Percentiles rank a stretch among this genome's conserved stretches.
Conservation (phyloP, 805 yeast species). For the Sungouiozyma ichnusensis region DNA sequence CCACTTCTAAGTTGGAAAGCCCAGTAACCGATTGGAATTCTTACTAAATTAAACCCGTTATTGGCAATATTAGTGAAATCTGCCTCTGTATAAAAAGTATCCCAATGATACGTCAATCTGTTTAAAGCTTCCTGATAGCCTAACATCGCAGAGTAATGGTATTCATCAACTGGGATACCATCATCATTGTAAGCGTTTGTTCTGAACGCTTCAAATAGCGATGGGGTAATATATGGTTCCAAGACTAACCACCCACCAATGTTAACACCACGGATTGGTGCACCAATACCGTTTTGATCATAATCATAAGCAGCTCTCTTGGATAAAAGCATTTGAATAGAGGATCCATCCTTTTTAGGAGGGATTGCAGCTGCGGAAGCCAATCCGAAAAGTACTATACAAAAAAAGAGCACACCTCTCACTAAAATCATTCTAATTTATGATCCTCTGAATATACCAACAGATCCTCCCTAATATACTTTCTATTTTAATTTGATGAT, state of each 20-base stretch:
- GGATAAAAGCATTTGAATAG: neutral
- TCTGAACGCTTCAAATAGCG: constrained; percentile 48
- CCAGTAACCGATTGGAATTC: constrained; percentile 95
- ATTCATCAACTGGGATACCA: constrained; percentile 72
- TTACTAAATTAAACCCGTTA: constrained; percentile 70
- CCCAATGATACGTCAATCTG: constrained; percentile 64
- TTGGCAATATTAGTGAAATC: constrained; percentile 54
- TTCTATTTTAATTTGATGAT: no score
- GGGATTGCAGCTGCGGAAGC: constrained; percentile 1
- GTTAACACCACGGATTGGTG: constrained; percentile 48
- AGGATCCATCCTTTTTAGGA: neutral
- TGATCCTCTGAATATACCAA: no score
- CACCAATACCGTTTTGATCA: constrained; percentile 1
- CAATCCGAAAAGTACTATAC: neutral
- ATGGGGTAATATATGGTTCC: constrained; percentile 81
- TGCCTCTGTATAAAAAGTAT: constrained; percentile 58
- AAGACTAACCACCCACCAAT: constrained; percentile 87
- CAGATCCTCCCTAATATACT: no score
- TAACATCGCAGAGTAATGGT: constrained; percentile 47
- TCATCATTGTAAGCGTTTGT: constrained; percentile 25
- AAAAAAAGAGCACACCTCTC: neutral
- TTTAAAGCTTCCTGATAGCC: constrained; percentile 49
- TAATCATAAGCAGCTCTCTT: neutral
- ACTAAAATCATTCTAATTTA: constrained; percentile 1
- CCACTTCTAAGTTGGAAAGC: constrained; percentile 48